Evolutionary conservation across 352 stramenopile species (phyloP), one percentile per base, ranked within the genome.

Genomic region (Globisporangium mamillatum): DNA sequence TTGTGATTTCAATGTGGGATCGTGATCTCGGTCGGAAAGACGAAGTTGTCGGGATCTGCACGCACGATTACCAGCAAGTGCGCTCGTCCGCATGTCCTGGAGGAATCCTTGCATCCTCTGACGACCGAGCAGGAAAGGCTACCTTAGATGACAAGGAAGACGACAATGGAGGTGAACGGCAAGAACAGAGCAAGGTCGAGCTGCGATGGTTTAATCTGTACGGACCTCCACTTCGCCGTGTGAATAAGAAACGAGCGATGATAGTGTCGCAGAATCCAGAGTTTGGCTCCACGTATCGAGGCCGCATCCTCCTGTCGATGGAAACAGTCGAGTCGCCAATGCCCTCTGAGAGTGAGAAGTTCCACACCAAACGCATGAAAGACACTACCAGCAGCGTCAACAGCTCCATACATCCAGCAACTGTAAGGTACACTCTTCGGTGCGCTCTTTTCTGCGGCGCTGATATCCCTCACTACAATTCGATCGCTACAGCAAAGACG

Each of bases 191-290:
- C 14, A 50, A 66, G 7, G 74, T 85, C 0, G 69, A 81, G 27
- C 67, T 82, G 24, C 76, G 83, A 3, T 97, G 91, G 88, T 89
- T 88, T 52, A 93, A 93, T 66, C 61, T 97, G 3, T 97, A 97
- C 61, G 91, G 91, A 7, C 88, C 90, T n/a, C 91, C 86, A 1
- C 68, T 91, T 7, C 75, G 64, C 0, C 71, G 80, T 2, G 69
- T 76, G 22, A 91, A 92, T 64, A 75, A 76, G 29, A 91, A 89
- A 54, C 78, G 84, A 4, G 72, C 72, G 1, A 53, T 73, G 3
- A 66, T 82, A 22, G 77, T 95, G 25, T 79, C 88, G 10, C 78
- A 82, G 41, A 84, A 88, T 22, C 77, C 86, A 3, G 79, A 94
- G 4, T 77, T 82, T 36, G 89, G 81, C 0, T 96, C 89, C 1